These are phyloP conservation scores for Phytophthora chlamydospora DNA, from an alignment of 352 stramenopile species.

Conservation along the genomic window DNA sequence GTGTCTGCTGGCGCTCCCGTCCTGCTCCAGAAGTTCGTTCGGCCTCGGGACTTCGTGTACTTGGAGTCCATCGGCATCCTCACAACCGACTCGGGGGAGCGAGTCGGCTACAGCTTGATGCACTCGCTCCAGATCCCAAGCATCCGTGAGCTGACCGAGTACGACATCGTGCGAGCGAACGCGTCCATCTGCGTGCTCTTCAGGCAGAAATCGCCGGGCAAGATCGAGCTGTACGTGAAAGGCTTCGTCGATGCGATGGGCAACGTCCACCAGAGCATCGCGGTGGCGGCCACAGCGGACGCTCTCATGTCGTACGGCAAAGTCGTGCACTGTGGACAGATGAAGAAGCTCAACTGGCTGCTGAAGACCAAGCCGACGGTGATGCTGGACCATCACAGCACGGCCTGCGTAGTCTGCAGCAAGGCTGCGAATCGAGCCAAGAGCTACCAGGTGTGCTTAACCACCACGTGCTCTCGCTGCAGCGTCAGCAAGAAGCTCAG, in stretches of 20 bases:
- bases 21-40: constrained; percentile 40
- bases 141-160: constrained; percentile 33
- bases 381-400: constrained; percentile 20
- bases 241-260: constrained; percentile 39
- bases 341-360: constrained; percentile 47
- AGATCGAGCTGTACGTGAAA: constrained; percentile 48
- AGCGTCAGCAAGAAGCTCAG: constrained; percentile 33
- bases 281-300: constrained; percentile 25
- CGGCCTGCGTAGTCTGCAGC: constrained; percentile 23
- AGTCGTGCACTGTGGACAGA: constrained; percentile 35
- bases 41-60: constrained; percentile 55
- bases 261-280: constrained; percentile 23
- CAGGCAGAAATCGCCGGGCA: constrained; percentile 37
- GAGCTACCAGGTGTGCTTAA: constrained; percentile 26
- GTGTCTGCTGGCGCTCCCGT: constrained; percentile 38
- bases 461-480: constrained; percentile 32
- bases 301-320: constrained; percentile 34
- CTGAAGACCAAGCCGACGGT: constrained; percentile 30
- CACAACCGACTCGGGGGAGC: constrained; percentile 30
- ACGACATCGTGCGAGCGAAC: constrained; percentile 45
- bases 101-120: constrained; percentile 53
- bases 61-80: constrained; percentile 47
- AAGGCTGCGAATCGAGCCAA: constrained; percentile 14
- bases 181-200: constrained; percentile 52
- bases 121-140: constrained; percentile 55